Conservation (phyloP, 306 rosid genomes). For the Begonia loranthoides region DNA sequence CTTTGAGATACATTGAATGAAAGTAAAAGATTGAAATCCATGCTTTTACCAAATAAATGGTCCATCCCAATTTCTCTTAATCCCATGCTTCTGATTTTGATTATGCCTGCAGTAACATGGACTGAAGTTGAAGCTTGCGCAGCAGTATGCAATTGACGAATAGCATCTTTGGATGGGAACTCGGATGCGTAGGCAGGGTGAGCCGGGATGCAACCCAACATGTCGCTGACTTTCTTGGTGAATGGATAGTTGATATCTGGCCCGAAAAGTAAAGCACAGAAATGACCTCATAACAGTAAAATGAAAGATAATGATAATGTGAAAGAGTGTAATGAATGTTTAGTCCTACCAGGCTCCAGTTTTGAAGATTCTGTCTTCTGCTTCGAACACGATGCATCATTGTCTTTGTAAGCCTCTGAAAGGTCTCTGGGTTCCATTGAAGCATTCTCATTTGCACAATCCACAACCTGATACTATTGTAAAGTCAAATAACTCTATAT, state of each 20-base stretch:
- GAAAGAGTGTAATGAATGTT: constrained; percentile 1
- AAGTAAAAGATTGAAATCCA: constrained; percentile 29
- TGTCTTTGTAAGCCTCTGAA: constrained; percentile 19
- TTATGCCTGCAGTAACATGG: constrained; percentile 73
- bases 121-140: constrained; percentile 53
- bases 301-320: neutral
- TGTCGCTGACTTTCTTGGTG: constrained; percentile 34
- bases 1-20: constrained; percentile 28
- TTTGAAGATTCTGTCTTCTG: constrained; percentile 19
- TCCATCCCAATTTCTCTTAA: constrained; percentile 36
- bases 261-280: constrained; percentile 2
- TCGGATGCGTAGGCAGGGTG: constrained; percentile 72
- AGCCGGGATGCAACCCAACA: constrained; percentile 63
- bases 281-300: neutral
- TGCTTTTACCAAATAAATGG: constrained; percentile 46
- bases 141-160: constrained; percentile 28
- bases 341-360: constrained; percentile 32
- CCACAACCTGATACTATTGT: constrained; percentile 23
- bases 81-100: constrained; percentile 45
- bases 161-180: constrained; percentile 50
- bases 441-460: constrained; percentile 20
- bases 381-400: constrained; percentile 32
- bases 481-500: neutral
- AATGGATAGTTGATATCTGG: constrained; percentile 38
- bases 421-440: constrained; percentile 15